These are phyloP conservation scores for Zygosaccharomyces siamensis DNA, from an alignment of 805 yeast genomes.

Conservation along the genomic window DNA sequence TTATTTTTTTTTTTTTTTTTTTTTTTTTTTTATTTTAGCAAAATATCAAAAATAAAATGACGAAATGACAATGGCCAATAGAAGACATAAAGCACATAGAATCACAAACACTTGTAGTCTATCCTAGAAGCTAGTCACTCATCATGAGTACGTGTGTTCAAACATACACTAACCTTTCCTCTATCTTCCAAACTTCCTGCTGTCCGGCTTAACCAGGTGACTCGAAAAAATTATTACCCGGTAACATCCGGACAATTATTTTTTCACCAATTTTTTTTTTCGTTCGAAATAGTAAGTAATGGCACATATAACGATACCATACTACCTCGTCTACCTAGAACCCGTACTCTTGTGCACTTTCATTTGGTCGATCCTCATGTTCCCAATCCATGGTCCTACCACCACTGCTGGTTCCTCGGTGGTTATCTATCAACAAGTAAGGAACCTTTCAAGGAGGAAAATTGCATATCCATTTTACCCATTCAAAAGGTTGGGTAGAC, in stretches of 20 bases:
- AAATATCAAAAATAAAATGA: too few species aligned
- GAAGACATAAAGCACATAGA: neutral
- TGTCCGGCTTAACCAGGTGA: neutral
- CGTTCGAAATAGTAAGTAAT: neutral
- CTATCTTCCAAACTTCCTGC: neutral
- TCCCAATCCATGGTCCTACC: constrained; percentile 6
- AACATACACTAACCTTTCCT: neutral
- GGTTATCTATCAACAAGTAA: constrained; percentile 35
- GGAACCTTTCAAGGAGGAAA: constrained; percentile 47
- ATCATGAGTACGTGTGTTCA: neutral
- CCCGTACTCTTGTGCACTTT: too few species aligned
- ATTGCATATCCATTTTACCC: constrained; percentile 52
- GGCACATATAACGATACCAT: neutral
- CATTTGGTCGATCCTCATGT: constrained; percentile 5
- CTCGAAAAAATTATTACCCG: neutral
- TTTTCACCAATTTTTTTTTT: neutral
- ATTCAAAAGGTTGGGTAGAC: constrained; percentile 40
- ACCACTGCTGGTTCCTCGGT: constrained; percentile 7
- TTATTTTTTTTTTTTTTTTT: too few species aligned
- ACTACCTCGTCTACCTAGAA: neutral
- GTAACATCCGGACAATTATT: constrained; percentile 3
- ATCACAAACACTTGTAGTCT: too few species aligned
- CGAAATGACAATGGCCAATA: too few species aligned
- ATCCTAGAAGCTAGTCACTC: neutral
- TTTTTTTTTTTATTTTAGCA: too few species aligned